phyloP scores from a whole-genome alignment of 441 rosid species.

The Isatis lusitanica region DNA sequence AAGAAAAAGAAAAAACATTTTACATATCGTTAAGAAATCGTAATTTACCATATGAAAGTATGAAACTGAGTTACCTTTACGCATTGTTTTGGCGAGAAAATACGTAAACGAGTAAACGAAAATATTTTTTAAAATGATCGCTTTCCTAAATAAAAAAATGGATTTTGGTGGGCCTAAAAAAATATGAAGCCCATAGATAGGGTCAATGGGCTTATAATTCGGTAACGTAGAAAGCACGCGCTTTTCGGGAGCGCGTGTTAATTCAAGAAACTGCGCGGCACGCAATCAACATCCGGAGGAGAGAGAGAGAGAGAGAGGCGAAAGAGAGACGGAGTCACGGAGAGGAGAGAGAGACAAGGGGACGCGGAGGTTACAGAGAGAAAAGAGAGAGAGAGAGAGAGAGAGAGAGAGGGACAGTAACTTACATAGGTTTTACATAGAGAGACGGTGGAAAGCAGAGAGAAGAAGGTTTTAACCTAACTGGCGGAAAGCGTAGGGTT shows the following conservation, averaged over 20 bases:
- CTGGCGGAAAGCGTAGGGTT: slow-evolving; percentile 41
- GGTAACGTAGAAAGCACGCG: slow-evolving; percentile 38
- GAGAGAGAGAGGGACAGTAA: not conserved
- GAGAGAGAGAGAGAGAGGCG: slow-evolving; percentile 22
- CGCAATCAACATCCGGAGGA: slow-evolving; percentile 40
- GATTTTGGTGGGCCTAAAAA: not conserved
- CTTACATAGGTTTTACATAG: slow-evolving; percentile 10
- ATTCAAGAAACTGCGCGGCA: slow-evolving; percentile 15
- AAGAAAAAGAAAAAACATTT: too few species aligned
- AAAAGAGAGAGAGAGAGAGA: slow-evolving; percentile 8
- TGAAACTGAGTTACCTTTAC: too few species aligned
- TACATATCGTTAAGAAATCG: too few species aligned
- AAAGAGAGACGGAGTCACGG: slow-evolving; percentile 41
- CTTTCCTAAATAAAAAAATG: not conserved
- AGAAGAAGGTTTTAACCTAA: slow-evolving; percentile 19
- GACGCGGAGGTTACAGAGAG: slow-evolving; percentile 26
- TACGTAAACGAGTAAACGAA: not conserved
- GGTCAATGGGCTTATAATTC: slow-evolving; percentile 20
- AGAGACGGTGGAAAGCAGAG: not conserved
- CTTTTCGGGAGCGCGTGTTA: slow-evolving; percentile 38
- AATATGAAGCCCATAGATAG: not conserved
- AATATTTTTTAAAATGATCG: not conserved
- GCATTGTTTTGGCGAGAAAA: not conserved
- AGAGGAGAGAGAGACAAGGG: slow-evolving; percentile 19
- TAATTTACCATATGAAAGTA: too few species aligned